phyloP scores from a whole-genome alignment of 305 asterid genomes.

The Fraxinus sp. region DNA sequence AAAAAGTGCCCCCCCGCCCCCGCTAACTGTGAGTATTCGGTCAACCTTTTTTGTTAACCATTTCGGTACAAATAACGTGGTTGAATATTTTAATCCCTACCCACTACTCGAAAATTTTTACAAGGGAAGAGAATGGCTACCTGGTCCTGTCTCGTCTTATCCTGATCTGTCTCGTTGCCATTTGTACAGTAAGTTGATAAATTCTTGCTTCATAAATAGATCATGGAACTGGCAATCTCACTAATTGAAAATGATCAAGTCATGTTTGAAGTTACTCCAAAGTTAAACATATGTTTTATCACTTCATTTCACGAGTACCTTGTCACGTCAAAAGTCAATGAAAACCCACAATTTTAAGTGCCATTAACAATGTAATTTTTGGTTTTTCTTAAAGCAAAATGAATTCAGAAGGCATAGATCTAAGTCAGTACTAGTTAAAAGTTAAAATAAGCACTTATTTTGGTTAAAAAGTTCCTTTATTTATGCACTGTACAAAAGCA shows the following conservation, averaged over 20 bases:
- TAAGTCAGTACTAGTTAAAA: background rate
- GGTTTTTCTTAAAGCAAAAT: background rate
- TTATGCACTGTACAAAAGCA: constrained; percentile 9
- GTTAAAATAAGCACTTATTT: background rate
- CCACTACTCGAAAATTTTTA: background rate
- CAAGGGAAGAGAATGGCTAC: background rate
- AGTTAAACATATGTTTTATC: background rate
- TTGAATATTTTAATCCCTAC: background rate
- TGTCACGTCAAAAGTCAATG: background rate
- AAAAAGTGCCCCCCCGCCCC: too few species aligned
- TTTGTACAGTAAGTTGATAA: background rate
- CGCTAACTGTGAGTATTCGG: too few species aligned
- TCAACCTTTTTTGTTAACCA: too few species aligned
- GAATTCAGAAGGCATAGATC: constrained; percentile 1
- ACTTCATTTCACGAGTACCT: background rate
- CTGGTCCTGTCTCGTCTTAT: background rate
- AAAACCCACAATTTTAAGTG: background rate
- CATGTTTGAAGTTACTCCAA: background rate
- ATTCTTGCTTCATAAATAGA: background rate
- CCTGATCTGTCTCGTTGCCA: background rate
- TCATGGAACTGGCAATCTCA: background rate
- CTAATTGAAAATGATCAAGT: background rate
- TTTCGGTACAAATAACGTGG: too few species aligned
- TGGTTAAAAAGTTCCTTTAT: constrained; percentile 9
- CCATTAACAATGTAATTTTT: background rate